Evolutionary conservation across 805 yeast species (phyloP).

Genomic region (Yamadazyma laniorum): DNA sequence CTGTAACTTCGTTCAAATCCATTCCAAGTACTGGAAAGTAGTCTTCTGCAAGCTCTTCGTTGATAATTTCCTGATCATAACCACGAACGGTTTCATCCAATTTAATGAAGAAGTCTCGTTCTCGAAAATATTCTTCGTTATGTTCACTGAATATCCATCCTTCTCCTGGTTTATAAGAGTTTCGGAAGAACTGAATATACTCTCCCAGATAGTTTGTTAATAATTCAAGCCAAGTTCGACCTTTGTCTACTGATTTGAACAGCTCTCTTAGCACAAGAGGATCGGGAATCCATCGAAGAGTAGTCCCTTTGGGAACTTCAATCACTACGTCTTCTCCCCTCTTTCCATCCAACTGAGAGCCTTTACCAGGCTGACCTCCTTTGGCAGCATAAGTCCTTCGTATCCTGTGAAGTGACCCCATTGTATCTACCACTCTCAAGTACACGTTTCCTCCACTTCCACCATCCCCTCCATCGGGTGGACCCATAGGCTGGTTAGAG

Average conservation of each 20-base stretch:
- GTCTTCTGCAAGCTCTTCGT: slow-evolving; percentile 62
- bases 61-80: slow-evolving; percentile 58
- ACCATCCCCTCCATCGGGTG: slow-evolving; percentile 99
- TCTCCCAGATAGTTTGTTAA: slow-evolving; percentile 2
- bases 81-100: slow-evolving; percentile 62
- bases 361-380: slow-evolving; percentile 69
- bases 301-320: slow-evolving; percentile 90
- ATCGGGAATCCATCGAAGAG: slow-evolving; percentile 79
- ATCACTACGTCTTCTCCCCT: slow-evolving; percentile 76
- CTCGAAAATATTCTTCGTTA: slow-evolving; percentile 65
- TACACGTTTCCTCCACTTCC: slow-evolving; percentile 89
- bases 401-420: slow-evolving; percentile 69
- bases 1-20: slow-evolving; percentile 62
- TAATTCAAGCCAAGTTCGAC: slow-evolving; percentile 11
- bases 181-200: slow-evolving; percentile 56
- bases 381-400: slow-evolving; percentile 67
- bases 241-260: slow-evolving; percentile 16
- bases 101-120: slow-evolving; percentile 62
- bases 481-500: slow-evolving; percentile 81
- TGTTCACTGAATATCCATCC: slow-evolving; percentile 90
- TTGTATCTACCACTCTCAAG: slow-evolving; percentile 72
- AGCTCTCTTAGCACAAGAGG: slow-evolving; percentile 47
- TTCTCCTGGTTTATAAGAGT: slow-evolving; percentile 62
- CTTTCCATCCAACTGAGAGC: slow-evolving; percentile 82
- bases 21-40: slow-evolving; percentile 78